These are phyloP conservation scores for Centaurea solstitialis DNA, from an alignment of 129 eudicot species.

Conservation along the genomic window DNA sequence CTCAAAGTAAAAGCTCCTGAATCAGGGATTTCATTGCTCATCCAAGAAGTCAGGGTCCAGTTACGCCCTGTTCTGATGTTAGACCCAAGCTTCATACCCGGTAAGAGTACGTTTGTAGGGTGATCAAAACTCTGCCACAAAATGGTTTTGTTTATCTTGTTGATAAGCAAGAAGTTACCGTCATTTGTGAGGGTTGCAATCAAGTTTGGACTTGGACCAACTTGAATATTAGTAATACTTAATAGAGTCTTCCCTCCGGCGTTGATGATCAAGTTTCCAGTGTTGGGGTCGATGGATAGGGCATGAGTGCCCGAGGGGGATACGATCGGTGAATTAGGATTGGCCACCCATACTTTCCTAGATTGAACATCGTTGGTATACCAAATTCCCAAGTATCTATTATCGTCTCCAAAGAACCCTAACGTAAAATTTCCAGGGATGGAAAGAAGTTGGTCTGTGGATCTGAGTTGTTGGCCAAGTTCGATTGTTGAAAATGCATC, in stretches of 20 bases:
- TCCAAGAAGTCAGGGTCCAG: conserved; percentile 30
- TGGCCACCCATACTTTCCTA: conserved; percentile 33
- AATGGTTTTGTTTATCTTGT: conserved; percentile 9
- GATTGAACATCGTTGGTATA: not conserved
- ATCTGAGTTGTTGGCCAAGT: too few relatives aligned
- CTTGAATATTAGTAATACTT: conserved; percentile 3
- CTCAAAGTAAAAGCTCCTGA: conserved; percentile 24
- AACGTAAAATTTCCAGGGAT: too few relatives aligned
- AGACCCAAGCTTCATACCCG: conserved; percentile 34
- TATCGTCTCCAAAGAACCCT: too few relatives aligned
- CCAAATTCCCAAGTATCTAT: conserved; percentile 29
- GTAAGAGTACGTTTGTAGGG: conserved; percentile 22
- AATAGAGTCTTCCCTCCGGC: not conserved
- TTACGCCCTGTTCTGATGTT: not conserved
- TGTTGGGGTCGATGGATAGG: conserved; percentile 10
- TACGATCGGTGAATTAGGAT: conserved; percentile 28
- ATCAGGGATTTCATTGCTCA: conserved; percentile 6
- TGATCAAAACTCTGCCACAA: conserved; percentile 40
- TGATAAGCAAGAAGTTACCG: conserved; percentile 26
- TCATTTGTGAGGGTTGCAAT: conserved; percentile 13
- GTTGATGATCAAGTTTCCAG: conserved; percentile 20
- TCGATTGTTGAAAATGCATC: too few relatives aligned
- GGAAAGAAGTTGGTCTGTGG: too few relatives aligned
- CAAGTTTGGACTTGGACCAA: not conserved
- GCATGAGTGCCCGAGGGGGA: not conserved